Evolutionary conservation across 148 eudicot species (phyloP).

Genomic region (Mesembryanthemum crystallinum): DNA sequence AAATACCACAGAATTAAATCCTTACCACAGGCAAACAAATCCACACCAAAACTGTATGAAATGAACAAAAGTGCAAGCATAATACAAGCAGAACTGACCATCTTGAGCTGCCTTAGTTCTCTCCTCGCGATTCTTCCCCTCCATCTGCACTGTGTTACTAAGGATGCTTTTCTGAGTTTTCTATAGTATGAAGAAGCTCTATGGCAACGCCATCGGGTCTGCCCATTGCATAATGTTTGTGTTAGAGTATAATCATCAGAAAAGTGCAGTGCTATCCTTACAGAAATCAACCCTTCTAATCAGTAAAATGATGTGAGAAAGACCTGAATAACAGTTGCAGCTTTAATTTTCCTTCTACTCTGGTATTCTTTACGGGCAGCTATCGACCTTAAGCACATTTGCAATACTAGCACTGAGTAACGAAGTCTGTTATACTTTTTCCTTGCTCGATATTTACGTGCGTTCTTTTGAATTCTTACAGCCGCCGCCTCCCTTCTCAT

Average conservation of each 20-base stretch:
- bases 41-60: neutral
- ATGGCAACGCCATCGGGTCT: conserved; percentile 84
- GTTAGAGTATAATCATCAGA: conserved; percentile 18
- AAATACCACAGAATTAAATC: neutral
- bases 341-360: conserved; percentile 64
- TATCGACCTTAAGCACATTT: conserved; percentile 69
- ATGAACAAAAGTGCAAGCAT: conserved; percentile 13
- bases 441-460: conserved; percentile 53
- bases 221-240: conserved; percentile 19
- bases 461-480: conserved; percentile 56
- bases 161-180: conserved; percentile 63
- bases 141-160: conserved; percentile 87
- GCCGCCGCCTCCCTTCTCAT: conserved; percentile 80
- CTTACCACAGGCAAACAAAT: neutral
- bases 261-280: neutral
- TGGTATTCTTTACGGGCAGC: conserved; percentile 64
- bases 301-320: conserved; percentile 11
- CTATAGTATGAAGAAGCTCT: conserved; percentile 61
- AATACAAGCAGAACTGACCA: conserved; percentile 46
- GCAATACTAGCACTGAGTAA: conserved; percentile 59
- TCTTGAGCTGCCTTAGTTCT: conserved; percentile 83
- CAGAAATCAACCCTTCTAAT: conserved; percentile 14
- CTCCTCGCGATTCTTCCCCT: conserved; percentile 70
- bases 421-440: conserved; percentile 54
- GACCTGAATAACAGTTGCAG: conserved; percentile 77